A percentile compares a stretch with the other conserved stretches of the same genome.
Evolutionary conservation across 257 asterid species (phyloP).

Genomic region (Solanum gracilifrons): DNA sequence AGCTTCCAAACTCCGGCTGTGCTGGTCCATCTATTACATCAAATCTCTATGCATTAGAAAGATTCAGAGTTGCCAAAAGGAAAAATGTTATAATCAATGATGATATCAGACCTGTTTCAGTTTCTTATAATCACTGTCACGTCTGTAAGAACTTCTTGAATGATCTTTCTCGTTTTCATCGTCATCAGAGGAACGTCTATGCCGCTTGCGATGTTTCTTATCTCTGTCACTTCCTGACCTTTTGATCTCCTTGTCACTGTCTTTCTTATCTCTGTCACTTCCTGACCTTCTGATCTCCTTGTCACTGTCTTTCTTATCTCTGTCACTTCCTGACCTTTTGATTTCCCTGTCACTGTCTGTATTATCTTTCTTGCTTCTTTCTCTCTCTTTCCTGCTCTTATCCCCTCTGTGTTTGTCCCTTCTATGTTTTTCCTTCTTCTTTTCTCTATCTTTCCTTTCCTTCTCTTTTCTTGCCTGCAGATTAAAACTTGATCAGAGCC

Average conservation of each 20-base stretch:
- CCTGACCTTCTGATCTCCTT: conserved; percentile 49
- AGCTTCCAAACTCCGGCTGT: conserved; percentile 16
- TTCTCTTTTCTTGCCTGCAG: conserved; percentile 65
- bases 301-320: conserved; percentile 31
- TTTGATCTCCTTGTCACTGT: conserved; percentile 37
- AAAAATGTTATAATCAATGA: background rate
- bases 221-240: conserved; percentile 53
- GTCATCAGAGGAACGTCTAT: conserved; percentile 23
- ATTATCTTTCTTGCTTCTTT: conserved; percentile 34
- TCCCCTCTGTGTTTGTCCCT: conserved; percentile 34
- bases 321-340: conserved; percentile 48
- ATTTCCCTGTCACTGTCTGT: conserved; percentile 43
- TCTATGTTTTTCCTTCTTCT: conserved; percentile 48
- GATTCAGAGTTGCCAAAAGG: background rate
- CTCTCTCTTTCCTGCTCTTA: conserved; percentile 39
- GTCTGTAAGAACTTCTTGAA: conserved; percentile 44
- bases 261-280: conserved; percentile 43
- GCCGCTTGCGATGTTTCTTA: conserved; percentile 46
- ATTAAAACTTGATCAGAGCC: background rate
- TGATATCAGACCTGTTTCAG: conserved; percentile 35
- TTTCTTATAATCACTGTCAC: conserved; percentile 37
- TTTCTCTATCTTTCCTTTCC: conserved; percentile 65
- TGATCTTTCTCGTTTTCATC: conserved; percentile 50
- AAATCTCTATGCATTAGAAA: background rate
- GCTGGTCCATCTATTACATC: conserved; percentile 30